A percentile compares a stretch with the other conserved stretches of the same genome.
Evolutionary conservation across 164 flowering plant species (phyloP).

Genomic region (Hamamelis virginiana): DNA sequence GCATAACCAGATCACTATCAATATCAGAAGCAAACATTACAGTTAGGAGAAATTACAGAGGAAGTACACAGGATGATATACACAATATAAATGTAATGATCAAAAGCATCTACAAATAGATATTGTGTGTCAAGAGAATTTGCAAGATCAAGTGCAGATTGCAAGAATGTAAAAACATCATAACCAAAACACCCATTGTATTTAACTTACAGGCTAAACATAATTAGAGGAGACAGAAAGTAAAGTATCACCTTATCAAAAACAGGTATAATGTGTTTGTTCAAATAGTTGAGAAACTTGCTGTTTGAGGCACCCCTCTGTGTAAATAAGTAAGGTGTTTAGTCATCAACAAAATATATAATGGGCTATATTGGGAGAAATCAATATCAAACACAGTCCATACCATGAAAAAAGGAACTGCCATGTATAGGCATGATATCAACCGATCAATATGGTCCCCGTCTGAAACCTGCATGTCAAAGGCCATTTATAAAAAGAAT

Average conservation of each 20-base stretch:
- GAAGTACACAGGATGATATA: too few relatives aligned
- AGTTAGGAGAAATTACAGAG: too few relatives aligned
- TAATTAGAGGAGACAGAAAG: not conserved
- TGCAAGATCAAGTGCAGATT: too few relatives aligned
- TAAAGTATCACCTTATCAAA: slow-evolving; percentile 70
- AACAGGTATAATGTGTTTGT: slow-evolving; percentile 83
- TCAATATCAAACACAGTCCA: slow-evolving; percentile 4
- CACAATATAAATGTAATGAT: too few relatives aligned
- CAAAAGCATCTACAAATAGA: too few relatives aligned
- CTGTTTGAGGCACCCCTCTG: slow-evolving; percentile 97
- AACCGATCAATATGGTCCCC: slow-evolving; percentile 87
- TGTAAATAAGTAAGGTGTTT: slow-evolving; percentile 21
- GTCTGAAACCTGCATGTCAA: slow-evolving; percentile 72
- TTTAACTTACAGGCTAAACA: not conserved
- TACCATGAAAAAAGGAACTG: slow-evolving; percentile 89
- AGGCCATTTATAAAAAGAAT: slow-evolving; percentile 4
- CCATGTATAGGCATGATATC: slow-evolving; percentile 84
- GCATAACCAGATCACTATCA: not conserved
- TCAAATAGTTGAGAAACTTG: slow-evolving; percentile 82
- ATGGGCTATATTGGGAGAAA: not conserved
- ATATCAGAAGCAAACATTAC: not conserved
- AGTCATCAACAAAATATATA: slow-evolving; percentile 1
- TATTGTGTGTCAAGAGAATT: too few relatives aligned
- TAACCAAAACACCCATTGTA: not conserved
- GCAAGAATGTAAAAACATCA: too few relatives aligned